Percentiles rank a stretch among this genome's conserved stretches.
Evolutionary conservation across 805 yeast species (phyloP).

Genomic region (Ogataea salicorniae): DNA sequence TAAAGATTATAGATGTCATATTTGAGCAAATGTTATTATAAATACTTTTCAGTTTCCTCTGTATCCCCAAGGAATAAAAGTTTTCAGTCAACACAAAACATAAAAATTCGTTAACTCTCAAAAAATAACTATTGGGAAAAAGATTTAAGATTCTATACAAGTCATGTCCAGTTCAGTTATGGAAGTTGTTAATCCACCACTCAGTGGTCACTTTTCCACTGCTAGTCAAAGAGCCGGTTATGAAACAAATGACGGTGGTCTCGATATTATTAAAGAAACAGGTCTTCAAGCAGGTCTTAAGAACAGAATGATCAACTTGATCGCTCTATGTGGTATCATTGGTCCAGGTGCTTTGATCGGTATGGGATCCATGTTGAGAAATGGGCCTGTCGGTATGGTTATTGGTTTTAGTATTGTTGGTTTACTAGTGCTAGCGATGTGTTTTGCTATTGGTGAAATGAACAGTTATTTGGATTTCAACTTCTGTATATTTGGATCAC

Average conservation of each 20-base stretch:
- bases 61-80: too few species aligned
- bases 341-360: slow-evolving; percentile 55
- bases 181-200: too few species aligned
- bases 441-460: slow-evolving; percentile 52
- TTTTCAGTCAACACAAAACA: too few species aligned
- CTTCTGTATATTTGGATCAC: slow-evolving; percentile 47
- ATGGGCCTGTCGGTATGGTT: slow-evolving; percentile 50
- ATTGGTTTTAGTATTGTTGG: slow-evolving; percentile 50
- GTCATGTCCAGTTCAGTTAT: too few species aligned
- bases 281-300: slow-evolving; percentile 43
- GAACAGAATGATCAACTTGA: slow-evolving; percentile 45
- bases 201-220: too few species aligned
- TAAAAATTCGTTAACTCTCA: too few species aligned
- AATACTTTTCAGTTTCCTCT: too few species aligned
- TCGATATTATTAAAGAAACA: slow-evolving; percentile 1
- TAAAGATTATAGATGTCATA: too few species aligned
- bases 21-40: too few species aligned
- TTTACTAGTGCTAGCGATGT: slow-evolving; percentile 47
- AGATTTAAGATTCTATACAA: too few species aligned
- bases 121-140: too few species aligned
- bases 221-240: not conserved
- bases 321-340: slow-evolving; percentile 53
- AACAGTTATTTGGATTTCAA: slow-evolving; percentile 50
- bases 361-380: slow-evolving; percentile 45
- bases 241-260: not conserved